Conservation (phyloP, 2,329 filamentous ascomycete species). For the Sphaceloma murrayae region DNA sequence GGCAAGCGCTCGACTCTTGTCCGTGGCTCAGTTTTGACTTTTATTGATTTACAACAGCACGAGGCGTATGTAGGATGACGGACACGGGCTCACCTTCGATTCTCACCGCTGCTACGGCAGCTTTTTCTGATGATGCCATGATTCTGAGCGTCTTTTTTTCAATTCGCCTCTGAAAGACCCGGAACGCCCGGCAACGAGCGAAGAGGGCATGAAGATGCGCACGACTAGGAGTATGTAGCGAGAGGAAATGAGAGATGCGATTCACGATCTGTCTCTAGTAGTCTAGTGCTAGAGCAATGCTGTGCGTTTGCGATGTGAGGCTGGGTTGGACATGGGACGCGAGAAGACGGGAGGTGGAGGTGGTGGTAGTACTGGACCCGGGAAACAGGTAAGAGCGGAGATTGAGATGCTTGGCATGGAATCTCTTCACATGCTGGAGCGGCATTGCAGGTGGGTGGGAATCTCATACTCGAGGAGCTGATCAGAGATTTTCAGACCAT, state of each 20-base stretch:
- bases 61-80: neutral
- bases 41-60: neutral
- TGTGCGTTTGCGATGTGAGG: too few relatives aligned
- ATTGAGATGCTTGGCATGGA: neutral
- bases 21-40: neutral
- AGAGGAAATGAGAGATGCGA: constrained; percentile 5
- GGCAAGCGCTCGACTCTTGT: too few relatives aligned
- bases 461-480: too few relatives aligned
- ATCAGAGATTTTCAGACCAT: neutral
- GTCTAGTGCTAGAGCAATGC: too few relatives aligned
- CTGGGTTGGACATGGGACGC: neutral
- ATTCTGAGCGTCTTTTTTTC: neutral
- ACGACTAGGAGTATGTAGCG: neutral
- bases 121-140: neutral
- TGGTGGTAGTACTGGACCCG: neutral
- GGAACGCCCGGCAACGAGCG: constrained; percentile 6
- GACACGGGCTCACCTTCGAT: neutral
- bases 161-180: neutral
- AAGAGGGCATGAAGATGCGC: constrained; percentile 2
- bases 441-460: too few relatives aligned
- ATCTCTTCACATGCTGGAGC: neutral
- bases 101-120: neutral
- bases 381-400: too few relatives aligned
- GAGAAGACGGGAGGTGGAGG: neutral
- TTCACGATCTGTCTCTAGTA: neutral